phyloP scores from a whole-genome alignment of 208 protist genomes.

The Leishmania lainsoni region DNA sequence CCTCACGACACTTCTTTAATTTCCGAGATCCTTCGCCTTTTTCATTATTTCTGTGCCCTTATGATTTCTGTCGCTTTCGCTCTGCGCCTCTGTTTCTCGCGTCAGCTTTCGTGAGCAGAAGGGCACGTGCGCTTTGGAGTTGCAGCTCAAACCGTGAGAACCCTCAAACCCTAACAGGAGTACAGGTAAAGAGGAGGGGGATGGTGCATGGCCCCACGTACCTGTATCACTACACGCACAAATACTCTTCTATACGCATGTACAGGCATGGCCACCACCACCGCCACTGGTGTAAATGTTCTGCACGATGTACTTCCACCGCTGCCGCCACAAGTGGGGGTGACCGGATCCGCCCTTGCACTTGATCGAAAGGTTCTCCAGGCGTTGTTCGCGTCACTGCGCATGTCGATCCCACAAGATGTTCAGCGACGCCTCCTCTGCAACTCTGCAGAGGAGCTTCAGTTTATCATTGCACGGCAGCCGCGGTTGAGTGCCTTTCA shows the following conservation, averaged over 20 bases:
- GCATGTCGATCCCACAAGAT: conserved; percentile 60
- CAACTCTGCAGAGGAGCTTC: conserved; percentile 55
- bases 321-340: not conserved
- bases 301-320: not conserved
- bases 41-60: not conserved
- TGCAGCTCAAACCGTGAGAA: not conserved
- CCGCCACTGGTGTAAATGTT: not conserved
- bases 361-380: conserved; percentile 38
- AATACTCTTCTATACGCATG: not conserved
- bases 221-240: not conserved
- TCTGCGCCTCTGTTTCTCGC: not conserved
- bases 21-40: not conserved
- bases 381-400: conserved; percentile 68
- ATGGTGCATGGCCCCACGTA: not conserved
- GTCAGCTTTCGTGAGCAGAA: not conserved
- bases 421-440: conserved; percentile 44
- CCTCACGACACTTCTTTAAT: not conserved
- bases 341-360: not conserved
- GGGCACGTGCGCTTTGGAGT: not conserved
- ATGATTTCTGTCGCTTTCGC: not conserved
- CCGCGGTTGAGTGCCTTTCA: conserved; percentile 72
- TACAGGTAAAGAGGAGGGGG: not conserved
- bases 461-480: conserved; percentile 73
- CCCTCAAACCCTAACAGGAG: not conserved
- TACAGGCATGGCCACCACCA: not conserved